Base-by-base conservation (phyloP, 2,329 filamentous ascomycete species). In the Pyricularia sp. region DNA sequence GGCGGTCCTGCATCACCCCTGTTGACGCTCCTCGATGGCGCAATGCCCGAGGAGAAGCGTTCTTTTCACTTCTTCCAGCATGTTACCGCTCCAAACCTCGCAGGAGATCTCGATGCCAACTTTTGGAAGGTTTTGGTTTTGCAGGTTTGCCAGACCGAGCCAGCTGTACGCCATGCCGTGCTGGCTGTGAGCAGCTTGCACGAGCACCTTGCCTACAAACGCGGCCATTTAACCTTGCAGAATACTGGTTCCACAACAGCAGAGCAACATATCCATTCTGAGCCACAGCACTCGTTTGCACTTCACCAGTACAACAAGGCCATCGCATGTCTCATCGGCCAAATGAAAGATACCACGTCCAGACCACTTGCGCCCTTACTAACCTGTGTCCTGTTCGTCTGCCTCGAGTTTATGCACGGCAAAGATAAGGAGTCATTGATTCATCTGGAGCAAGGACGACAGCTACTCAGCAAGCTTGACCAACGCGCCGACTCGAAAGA, bases 351-450 rank as follows among this genome's bases (percentile, higher is more conserved):
- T n/a, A 25, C 65, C 2, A 36, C 55, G 6, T 28, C 36, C 20
- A 59, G 36, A 10, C 70, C 70, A 2, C 63, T 71, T 1, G 70
- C 64, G 2, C 67, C 71, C 14, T 42, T 72, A 26, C 66, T 72
- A 67, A 71, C 71, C 4, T 71, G 70, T 50, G 55, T 72, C 12
- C 69, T 72, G 30, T 72, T 83, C 70, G 82, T 84, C 28, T 84
- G 83, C 71, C 81, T 86, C 66, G 85, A 86, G 74, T 84, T 84
- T 72, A 77, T 87, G 70, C 82, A 83, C 42, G 81, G 83, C 55
- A 81, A 86, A 69, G 80, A 82, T 63, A 73, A 75, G 5, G 79
- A 80, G 11, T 82, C 84, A 0, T 78, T 82, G 65, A 75, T 82
- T 69, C 81, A 83, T 66, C 80, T 83, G 20, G 75, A 77, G 20